These are phyloP conservation scores for Populus euphratica DNA, from an alignment of 345 rosid species.

Conservation along the genomic window DNA sequence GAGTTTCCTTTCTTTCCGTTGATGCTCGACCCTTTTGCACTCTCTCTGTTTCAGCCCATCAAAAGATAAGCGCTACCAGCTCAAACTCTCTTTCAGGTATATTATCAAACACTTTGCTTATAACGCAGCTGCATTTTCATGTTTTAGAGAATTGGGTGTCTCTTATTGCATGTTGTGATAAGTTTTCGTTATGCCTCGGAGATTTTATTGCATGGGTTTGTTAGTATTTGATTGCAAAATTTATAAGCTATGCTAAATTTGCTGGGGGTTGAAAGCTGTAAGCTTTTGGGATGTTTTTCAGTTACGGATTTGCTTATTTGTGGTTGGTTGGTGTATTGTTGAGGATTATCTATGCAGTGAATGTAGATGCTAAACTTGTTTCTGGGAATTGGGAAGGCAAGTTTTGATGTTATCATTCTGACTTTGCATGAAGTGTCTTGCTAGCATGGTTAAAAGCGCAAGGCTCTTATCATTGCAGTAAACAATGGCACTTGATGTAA, in stretches of 20 bases:
- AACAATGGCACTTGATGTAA: background rate
- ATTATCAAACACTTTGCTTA: background rate
- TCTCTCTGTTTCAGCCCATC: slow-evolving; percentile 1
- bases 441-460: background rate
- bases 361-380: background rate
- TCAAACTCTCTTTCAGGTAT: slow-evolving; percentile 15
- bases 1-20: background rate
- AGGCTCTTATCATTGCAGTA: background rate
- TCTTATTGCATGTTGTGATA: background rate
- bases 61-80: background rate
- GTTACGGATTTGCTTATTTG: background rate
- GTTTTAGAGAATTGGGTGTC: background rate
- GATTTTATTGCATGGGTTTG: slow-evolving; percentile 2
- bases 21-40: background rate
- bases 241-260: background rate
- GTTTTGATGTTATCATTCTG: background rate
- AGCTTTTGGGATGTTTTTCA: background rate
- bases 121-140: background rate
- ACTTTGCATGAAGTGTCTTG: background rate
- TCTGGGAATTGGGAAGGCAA: background rate
- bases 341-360: background rate
- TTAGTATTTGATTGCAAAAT: background rate
- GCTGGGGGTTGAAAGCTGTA: background rate
- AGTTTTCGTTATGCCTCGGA: background rate
- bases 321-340: background rate